Evolutionary conservation across 352 stramenopile species (phyloP).

Genomic region (Pythium monospermum): DNA sequence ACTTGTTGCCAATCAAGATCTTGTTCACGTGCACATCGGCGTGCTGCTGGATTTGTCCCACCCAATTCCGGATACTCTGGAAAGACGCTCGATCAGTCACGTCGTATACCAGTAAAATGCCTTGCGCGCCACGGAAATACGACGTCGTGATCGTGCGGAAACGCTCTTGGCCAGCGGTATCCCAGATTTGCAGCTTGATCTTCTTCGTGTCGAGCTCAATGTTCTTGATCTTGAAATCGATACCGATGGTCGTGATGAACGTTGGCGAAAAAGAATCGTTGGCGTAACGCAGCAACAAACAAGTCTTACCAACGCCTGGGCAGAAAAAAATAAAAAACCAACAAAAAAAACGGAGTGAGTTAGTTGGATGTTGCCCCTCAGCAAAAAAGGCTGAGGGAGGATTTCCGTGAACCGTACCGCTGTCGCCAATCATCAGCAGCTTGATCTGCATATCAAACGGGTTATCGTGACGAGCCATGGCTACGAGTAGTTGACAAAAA

Average conservation of each 20-base stretch:
- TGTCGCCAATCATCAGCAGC: slow-evolving; percentile 97
- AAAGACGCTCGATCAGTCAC: slow-evolving; percentile 97
- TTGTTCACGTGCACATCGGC: slow-evolving; percentile 99
- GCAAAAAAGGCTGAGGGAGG: background rate
- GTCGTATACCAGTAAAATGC: slow-evolving; percentile 99
- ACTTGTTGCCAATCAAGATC: slow-evolving; percentile 99
- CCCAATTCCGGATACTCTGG: slow-evolving; percentile 97
- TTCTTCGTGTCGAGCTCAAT: slow-evolving; percentile 95
- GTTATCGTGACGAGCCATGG: slow-evolving; percentile 88
- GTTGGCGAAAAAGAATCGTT: slow-evolving; percentile 90
- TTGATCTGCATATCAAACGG: slow-evolving; percentile 98
- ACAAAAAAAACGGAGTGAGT: background rate
- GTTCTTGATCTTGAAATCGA: slow-evolving; percentile 92
- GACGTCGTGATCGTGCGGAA: slow-evolving; percentile 99
- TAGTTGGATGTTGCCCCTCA: background rate
- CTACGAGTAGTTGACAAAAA: slow-evolving; percentile 15
- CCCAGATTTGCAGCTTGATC: slow-evolving; percentile 99
- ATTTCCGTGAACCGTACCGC: slow-evolving; percentile 52
- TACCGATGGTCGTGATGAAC: slow-evolving; percentile 89
- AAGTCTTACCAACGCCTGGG: slow-evolving; percentile 86
- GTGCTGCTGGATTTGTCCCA: slow-evolving; percentile 96
- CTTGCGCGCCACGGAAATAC: slow-evolving; percentile 98
- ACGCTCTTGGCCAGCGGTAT: slow-evolving; percentile 97
- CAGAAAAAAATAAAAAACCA: background rate
- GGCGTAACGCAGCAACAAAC: slow-evolving; percentile 82